Base-by-base conservation (phyloP, 1,139 yeast species). In the Candida albicans region DNA sequence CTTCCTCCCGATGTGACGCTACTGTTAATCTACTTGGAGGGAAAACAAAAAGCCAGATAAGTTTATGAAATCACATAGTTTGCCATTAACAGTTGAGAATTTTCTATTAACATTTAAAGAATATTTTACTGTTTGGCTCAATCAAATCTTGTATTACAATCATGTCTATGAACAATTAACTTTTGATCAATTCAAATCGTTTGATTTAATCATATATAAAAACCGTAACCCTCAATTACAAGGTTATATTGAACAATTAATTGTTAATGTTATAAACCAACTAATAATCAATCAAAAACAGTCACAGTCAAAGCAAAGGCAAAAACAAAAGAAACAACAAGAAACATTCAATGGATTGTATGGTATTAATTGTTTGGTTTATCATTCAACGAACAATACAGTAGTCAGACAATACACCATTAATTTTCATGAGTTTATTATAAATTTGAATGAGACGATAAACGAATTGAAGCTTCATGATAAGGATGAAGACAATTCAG, bases 121-220 rank as follows among this genome's bases (percentile, higher is more conserved):
- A 49, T 64, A 73, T 37, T 45, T 76, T 12, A 55, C 56, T 8
- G 70, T 67, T 1, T 73, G 75, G 69, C 52, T 75, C 14, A 71
- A 76, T 46, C 79, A 76, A 46, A 64, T 77, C 3, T 57, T 79
- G 43, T 77, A 70, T 53, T 61, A 73, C 48, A 70, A 77, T 45
- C 55, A 59, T 2, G 54, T 79, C 1, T 79, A 79, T 51, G 76
- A 77, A 1, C 52, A 48, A 2, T 68, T 67, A 42, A 64, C 76
- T 0, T 79, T 68, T 52, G 70, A 64, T 33, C 52, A 53, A 22
- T 49, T 55, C 12, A 64, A 60, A 29, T 65, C 79, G 6, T 76
- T 77, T 50, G 70, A 73, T 36, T 45, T 73, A 18, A 55, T 68
- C 0, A 68, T 75, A 0, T 57, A 61, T 48, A 63, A 65, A 40